Conservation (phyloP, 2,329 filamentous ascomycete species). For the Cercospora sesami region DNA sequence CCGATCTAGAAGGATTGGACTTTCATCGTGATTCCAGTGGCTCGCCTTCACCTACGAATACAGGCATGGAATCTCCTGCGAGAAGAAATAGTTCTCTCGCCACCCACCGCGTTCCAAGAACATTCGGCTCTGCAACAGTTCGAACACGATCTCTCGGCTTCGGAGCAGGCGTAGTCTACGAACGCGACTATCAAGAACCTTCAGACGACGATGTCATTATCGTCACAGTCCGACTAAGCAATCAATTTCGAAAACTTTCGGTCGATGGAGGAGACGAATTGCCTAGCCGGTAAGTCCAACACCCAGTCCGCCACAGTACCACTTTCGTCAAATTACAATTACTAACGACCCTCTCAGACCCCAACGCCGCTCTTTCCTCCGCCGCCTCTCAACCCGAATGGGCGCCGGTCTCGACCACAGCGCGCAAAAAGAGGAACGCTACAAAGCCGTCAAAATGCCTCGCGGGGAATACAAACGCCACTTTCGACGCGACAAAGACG, state of each 20-base stretch:
- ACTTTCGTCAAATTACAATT: too few species aligned
- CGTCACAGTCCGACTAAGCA: constrained; percentile 30
- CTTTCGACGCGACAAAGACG: constrained; percentile 30
- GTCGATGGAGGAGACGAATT: constrained; percentile 25
- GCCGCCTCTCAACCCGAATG: constrained; percentile 33
- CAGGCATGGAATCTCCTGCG: constrained; percentile 10
- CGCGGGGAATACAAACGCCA: constrained; percentile 33
- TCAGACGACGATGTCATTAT: constrained; percentile 35
- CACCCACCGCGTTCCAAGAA: constrained; percentile 17
- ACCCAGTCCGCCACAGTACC: too few species aligned
- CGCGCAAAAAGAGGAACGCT: constrained; percentile 27
- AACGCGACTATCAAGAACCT: constrained; percentile 20
- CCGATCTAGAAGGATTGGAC: constrained; percentile 12
- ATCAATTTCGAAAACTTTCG: constrained; percentile 22
- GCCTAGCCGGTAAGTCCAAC: constrained; percentile 28
- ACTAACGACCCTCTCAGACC: constrained; percentile 22
- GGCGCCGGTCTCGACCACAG: constrained; percentile 17
- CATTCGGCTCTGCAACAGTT: constrained; percentile 9
- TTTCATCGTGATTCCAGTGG: constrained; percentile 5
- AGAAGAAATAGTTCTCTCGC: constrained; percentile 20
- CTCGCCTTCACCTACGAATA: constrained; percentile 9
- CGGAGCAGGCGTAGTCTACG: constrained; percentile 27
- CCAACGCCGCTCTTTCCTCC: constrained; percentile 30
- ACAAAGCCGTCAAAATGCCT: constrained; percentile 37
- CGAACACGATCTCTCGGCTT: constrained; percentile 19